Evolutionary conservation across 495 filamentous ascomycete genomes (phyloP), one percentile per base, ranked within the genome.

Genomic region (Elaphomyces granulatus): DNA sequence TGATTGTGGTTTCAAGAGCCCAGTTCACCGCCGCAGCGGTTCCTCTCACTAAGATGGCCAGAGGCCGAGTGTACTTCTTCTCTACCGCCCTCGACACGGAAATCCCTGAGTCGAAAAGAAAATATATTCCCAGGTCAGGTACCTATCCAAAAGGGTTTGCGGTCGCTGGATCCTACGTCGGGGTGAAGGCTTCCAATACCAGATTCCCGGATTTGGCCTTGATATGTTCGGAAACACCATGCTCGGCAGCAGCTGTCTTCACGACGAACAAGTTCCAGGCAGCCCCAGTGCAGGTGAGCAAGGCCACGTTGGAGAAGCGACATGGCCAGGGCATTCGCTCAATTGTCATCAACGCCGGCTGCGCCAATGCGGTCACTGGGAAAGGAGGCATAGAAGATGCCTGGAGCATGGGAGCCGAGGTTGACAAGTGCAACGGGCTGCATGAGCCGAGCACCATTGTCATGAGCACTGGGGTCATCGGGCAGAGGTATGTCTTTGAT

Each of bases 191-290:
- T 1, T 74, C 74, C 37, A 95, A 95, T 61, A 94, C 77, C 20
- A 79, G 74, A 32, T 82, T 83, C 51, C 83, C 86, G 10, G 90
- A 99, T 52, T 71, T 99, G 31, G 85, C 87, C 15, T 69, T 99
- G 37, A 71, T 99, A 43, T 74, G 78, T 15, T 96, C 92, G 7
- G 81, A 93, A 43, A 71, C 70, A 34, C 92, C 87, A 20, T 94
- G 87, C 59, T 74, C 83, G n/a, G 90, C 81, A 3, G 86, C 87
- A 1, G 88, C 87, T 2, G 90, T 96, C 8, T 92, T 95, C 66
- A 99, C 90, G 33, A 87, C 86, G 60, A 99, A 96, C 66, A 90
- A 87, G 59, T 99, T 96, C 64, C 87, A 94, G 55, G 90, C 90
- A 15, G 90, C 90, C 18, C 90, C 90, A 12, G 86, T 98, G 31